Evolutionary conservation across 305 asterid genomes (phyloP).

Genomic region (Ruellia speciosa): DNA sequence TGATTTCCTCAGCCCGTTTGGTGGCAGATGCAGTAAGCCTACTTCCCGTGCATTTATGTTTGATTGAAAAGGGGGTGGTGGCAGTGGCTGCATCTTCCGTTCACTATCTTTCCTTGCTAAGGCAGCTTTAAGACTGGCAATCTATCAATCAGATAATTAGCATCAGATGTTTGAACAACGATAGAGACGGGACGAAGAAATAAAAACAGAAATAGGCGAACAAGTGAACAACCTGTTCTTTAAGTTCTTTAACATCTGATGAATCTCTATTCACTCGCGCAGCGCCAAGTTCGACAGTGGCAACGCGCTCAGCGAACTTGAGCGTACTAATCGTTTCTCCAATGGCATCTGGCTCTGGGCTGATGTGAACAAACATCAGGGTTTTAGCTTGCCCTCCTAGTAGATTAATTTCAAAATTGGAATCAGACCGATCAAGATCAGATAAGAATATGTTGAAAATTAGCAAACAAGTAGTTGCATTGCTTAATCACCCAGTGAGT

Average conservation of each 20-base stretch:
- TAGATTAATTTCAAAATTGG: slow-evolving; percentile 16
- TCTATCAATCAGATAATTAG: not conserved
- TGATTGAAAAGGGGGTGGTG: not conserved
- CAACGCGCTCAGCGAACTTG: slow-evolving; percentile 89
- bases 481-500: slow-evolving; percentile 66
- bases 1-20: slow-evolving; percentile 5
- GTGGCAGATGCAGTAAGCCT: not conserved
- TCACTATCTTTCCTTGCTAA: slow-evolving; percentile 4
- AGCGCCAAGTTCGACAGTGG: slow-evolving; percentile 82
- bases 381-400: slow-evolving; percentile 92
- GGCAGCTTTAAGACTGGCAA: slow-evolving; percentile 10
- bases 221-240: slow-evolving; percentile 52
- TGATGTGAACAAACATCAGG: slow-evolving; percentile 84
- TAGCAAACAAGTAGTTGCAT: slow-evolving; percentile 1
- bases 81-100: not conserved
- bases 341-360: slow-evolving; percentile 67
- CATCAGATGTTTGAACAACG: not conserved
- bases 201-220: not conserved
- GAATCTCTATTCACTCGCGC: slow-evolving; percentile 65
- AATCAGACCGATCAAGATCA: not conserved
- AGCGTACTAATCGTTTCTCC: slow-evolving; percentile 90
- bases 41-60: not conserved
- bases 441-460: not conserved
- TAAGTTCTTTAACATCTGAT: slow-evolving; percentile 63
- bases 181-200: not conserved